phyloP scores from a whole-genome alignment of 148 eudicot genomes.

The Rhododendron griersonianum region DNA sequence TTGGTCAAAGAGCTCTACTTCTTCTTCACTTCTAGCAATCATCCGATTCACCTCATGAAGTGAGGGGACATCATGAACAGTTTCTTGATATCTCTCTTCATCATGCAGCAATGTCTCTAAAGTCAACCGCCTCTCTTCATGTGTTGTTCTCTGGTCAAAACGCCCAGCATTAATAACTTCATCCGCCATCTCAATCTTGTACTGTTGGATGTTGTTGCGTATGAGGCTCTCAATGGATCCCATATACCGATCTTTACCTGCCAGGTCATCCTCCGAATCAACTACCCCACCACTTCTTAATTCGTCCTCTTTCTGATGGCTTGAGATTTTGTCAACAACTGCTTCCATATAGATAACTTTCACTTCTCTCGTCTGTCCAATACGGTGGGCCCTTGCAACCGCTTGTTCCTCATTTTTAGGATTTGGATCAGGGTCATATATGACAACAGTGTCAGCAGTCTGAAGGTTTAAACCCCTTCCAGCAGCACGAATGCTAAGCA shows the following conservation, averaged over 20 bases:
- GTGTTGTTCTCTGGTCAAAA: slow-evolving; percentile 98
- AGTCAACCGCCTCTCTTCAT: slow-evolving; percentile 93
- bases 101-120: slow-evolving; percentile 93
- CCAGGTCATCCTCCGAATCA: slow-evolving; percentile 95
- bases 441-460: slow-evolving; percentile 91
- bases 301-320: slow-evolving; percentile 93
- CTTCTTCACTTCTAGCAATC: slow-evolving; percentile 98
- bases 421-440: slow-evolving; percentile 99
- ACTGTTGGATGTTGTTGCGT: slow-evolving; percentile 93
- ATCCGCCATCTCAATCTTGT: slow-evolving; percentile 99
- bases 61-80: slow-evolving; percentile 93
- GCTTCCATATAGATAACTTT: slow-evolving; percentile 98
- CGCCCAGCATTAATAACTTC: slow-evolving; percentile 99
- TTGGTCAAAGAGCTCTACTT: slow-evolving; percentile 93
- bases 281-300: slow-evolving; percentile 66
- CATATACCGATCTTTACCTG: slow-evolving; percentile 92
- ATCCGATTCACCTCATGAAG: slow-evolving; percentile 90
- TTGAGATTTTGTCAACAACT: slow-evolving; percentile 85
- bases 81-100: slow-evolving; percentile 96
- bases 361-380: slow-evolving; percentile 97
- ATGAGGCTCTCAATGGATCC: slow-evolving; percentile 96
- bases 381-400: slow-evolving; percentile 98
- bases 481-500: slow-evolving; percentile 97
- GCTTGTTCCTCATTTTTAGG: slow-evolving; percentile 99
- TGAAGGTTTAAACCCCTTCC: slow-evolving; percentile 98